phyloP scores from a whole-genome alignment of 2,329 filamentous ascomycete genomes.

The Colletotrichum australisinense region DNA sequence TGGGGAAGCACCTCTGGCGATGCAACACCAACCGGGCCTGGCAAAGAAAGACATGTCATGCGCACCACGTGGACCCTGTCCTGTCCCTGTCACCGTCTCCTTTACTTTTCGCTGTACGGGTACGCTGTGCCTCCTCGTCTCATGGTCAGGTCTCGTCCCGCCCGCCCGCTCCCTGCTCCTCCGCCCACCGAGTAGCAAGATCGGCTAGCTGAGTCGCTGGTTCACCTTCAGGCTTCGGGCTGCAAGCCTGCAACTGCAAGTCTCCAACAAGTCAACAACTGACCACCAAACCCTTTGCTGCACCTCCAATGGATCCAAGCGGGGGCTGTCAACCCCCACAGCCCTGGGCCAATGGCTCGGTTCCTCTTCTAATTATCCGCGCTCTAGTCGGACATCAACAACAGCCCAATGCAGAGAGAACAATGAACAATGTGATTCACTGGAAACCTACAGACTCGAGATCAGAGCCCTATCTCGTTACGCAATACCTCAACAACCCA shows the following conservation, averaged over 20 bases:
- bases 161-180: conserved; percentile 26
- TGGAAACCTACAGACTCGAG: not conserved
- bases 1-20: not conserved
- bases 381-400: conserved; percentile 30
- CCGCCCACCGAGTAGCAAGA: conserved; percentile 30
- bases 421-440: not conserved
- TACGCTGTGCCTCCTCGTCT: conserved; percentile 15
- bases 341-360: conserved; percentile 12
- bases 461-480: not conserved
- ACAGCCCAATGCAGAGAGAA: conserved; percentile 14
- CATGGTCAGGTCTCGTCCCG: conserved; percentile 18
- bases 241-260: not conserved
- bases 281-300: not conserved
- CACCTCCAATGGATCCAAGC: not conserved
- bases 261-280: not conserved
- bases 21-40: conserved; percentile 17
- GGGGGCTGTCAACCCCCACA: not conserved
- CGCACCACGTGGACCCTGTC: conserved; percentile 38
- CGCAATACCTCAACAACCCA: not conserved
- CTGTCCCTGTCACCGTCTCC: conserved; percentile 18
- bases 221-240: conserved; percentile 12
- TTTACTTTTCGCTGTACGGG: conserved; percentile 7
- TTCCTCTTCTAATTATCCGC: conserved; percentile 17
- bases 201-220: conserved; percentile 25
- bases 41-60: conserved; percentile 27